Percentiles rank a stretch among this genome's conserved stretches.
phyloP scores from a whole-genome alignment of 2,329 filamentous ascomycete genomes.

The Diaporthe sp. region DNA sequence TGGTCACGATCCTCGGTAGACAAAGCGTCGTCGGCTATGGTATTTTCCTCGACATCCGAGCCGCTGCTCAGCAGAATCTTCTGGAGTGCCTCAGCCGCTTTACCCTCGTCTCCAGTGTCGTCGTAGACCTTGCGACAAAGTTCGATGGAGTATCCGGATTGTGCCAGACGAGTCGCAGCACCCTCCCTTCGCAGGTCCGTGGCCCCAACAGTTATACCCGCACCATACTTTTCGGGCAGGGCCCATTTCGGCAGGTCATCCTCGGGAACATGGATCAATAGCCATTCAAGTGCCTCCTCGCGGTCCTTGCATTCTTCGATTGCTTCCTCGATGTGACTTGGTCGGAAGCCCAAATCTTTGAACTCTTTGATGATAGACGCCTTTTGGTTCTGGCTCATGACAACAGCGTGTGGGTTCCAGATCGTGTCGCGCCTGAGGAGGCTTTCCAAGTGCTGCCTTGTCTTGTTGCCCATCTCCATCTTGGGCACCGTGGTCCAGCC shows the following conservation, averaged over 20 bases:
- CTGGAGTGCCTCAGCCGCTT: slow-evolving; percentile 86
- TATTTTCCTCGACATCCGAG: slow-evolving; percentile 43
- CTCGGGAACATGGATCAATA: slow-evolving; percentile 96
- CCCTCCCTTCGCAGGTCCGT: slow-evolving; percentile 86
- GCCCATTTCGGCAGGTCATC: slow-evolving; percentile 96
- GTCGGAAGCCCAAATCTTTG: slow-evolving; percentile 85
- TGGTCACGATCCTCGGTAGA: slow-evolving; percentile 61
- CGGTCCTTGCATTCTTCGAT: slow-evolving; percentile 88
- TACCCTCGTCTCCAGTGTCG: slow-evolving; percentile 78
- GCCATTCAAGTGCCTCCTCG: slow-evolving; percentile 95
- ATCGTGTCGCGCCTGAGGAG: slow-evolving; percentile 82
- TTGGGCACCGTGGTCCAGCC: slow-evolving; percentile 89
- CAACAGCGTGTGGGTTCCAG: slow-evolving; percentile 87
- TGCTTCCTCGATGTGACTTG: slow-evolving; percentile 90
- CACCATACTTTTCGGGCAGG: slow-evolving; percentile 90
- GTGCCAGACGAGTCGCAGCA: slow-evolving; percentile 83
- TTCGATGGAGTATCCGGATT: slow-evolving; percentile 88
- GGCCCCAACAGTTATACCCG: slow-evolving; percentile 88
- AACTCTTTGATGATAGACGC: slow-evolving; percentile 79
- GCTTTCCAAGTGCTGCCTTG: slow-evolving; percentile 82
- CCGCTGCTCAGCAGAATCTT: slow-evolving; percentile 71
- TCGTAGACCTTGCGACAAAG: slow-evolving; percentile 85
- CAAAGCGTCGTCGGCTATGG: slow-evolving; percentile 47
- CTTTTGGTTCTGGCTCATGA: slow-evolving; percentile 71
- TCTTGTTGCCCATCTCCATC: slow-evolving; percentile 91